Base-by-base conservation (phyloP, 345 rosid genomes). In the Clarkia xantiana region DNA sequence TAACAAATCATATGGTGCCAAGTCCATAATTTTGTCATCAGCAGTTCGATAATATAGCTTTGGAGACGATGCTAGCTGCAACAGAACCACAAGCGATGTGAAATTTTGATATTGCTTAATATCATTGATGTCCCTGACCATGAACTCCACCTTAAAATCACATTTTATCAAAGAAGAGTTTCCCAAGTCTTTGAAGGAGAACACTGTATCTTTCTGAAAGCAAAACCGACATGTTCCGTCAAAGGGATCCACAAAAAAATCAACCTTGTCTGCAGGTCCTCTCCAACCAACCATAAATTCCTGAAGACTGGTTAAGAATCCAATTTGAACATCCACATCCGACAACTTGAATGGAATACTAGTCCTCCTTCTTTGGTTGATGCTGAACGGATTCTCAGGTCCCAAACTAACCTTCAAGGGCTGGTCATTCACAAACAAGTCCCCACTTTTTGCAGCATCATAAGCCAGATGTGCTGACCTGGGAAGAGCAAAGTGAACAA, bases 221-320 rank as follows among this genome's bases (percentile, higher is more conserved):
- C 86, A 76, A 60, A 89, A 76, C 44, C 51, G 74, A 78, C 97
- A 80, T 0, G 70, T 78, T 43, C 73, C 70, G 58, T 80, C 95
- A 70, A 89, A 86, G 53, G 90, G 95, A 59, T 85, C 97, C 22
- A 89, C 91, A 41, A 80, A 55, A 65, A 85, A 82, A 61, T 85
- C 73, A 16, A 76, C 74, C 16, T 78, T 79, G 10, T 77, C 62
- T 52, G 65, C 51, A 49, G 79, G 77, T 53, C 80, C 82, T 66
- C 66, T 80, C 87, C 90, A 85, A 52, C 75, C 85, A 58, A 73
- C 73, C 60, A 71, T 54, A 60, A 82, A 89, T 60, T 78, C 79
- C 51, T 62, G 64, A 13, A 44, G 70, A 41, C 66, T 69, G 52
- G 71, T 66, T 63, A 78, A 55, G 44, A 64, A 69, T 57, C 94